A percentile compares a stretch with the other conserved stretches of the same genome.
These are phyloP conservation scores for Abrus pulchellus DNA, from an alignment of 306 rosid genomes.

Conservation along the genomic window DNA sequence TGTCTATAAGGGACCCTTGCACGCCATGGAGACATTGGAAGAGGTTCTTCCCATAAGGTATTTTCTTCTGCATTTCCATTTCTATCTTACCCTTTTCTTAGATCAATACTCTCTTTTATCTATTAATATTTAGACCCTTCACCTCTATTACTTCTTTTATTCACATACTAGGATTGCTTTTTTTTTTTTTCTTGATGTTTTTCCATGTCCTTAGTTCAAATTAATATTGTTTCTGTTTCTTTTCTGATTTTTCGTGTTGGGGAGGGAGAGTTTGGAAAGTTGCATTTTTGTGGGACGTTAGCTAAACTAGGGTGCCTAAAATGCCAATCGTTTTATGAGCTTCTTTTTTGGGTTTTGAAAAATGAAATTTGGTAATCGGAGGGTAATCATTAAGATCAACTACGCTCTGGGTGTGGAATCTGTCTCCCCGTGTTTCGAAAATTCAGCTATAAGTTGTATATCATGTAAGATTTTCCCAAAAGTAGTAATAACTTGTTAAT, in stretches of 20 bases:
- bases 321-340: not conserved
- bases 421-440: constrained; percentile 9
- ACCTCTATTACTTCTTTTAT: not conserved
- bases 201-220: not conserved
- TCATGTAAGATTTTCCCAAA: not conserved
- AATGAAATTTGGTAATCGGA: constrained; percentile 6
- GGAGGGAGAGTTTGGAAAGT: constrained; percentile 21
- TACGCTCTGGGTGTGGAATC: constrained; percentile 6
- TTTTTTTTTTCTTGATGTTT: not conserved
- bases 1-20: constrained; percentile 69
- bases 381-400: not conserved
- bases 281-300: not conserved
- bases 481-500: constrained; percentile 6
- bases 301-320: not conserved
- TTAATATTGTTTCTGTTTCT: constrained; percentile 2
- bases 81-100: not conserved
- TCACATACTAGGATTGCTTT: not conserved
- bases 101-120: not conserved
- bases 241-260: not conserved
- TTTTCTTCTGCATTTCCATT: not conserved
- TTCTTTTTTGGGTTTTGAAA: not conserved
- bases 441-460: constrained; percentile 13
- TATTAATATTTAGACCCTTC: constrained; percentile 35
- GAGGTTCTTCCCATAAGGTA: constrained; percentile 87
- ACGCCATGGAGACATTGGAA: constrained; percentile 78